These are phyloP conservation scores for Gossypium raimondii DNA, from an alignment of 345 rosid genomes.

Conservation along the genomic window DNA sequence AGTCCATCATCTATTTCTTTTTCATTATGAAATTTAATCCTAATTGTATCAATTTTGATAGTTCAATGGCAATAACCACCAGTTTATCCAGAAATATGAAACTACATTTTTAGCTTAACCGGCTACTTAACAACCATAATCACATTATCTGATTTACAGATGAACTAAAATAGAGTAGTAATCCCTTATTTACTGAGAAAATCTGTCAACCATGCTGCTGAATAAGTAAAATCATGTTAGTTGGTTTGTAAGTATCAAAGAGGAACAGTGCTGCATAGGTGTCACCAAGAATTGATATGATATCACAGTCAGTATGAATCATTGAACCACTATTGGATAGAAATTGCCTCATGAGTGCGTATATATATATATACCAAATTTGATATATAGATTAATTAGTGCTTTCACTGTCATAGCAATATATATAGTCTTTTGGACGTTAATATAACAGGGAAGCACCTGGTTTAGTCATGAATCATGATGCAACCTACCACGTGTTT, in stretches of 20 bases:
- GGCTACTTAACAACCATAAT: not conserved
- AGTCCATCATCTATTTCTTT: not conserved
- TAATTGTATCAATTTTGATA: not conserved
- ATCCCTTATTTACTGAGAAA: too few relatives aligned
- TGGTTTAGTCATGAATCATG: conserved; percentile 13
- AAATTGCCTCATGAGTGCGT: too few relatives aligned
- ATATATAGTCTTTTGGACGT: not conserved
- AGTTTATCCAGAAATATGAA: not conserved
- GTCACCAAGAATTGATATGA: too few relatives aligned
- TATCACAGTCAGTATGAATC: too few relatives aligned
- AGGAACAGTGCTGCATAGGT: too few relatives aligned
- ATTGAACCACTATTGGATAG: too few relatives aligned
- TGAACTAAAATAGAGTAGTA: not conserved
- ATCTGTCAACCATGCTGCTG: too few relatives aligned
- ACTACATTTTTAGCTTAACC: not conserved
- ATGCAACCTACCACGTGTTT: not conserved
- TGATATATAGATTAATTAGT: not conserved
- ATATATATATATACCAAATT: too few relatives aligned
- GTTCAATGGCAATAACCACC: not conserved
- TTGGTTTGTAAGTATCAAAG: too few relatives aligned
- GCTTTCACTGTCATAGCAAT: not conserved
- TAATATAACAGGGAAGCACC: not conserved
- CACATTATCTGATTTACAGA: not conserved
- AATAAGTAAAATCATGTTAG: too few relatives aligned
- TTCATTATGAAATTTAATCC: not conserved